phyloP scores from a whole-genome alignment of 768 basidiomycete genomes.

The Pulveroboletus sp. region DNA sequence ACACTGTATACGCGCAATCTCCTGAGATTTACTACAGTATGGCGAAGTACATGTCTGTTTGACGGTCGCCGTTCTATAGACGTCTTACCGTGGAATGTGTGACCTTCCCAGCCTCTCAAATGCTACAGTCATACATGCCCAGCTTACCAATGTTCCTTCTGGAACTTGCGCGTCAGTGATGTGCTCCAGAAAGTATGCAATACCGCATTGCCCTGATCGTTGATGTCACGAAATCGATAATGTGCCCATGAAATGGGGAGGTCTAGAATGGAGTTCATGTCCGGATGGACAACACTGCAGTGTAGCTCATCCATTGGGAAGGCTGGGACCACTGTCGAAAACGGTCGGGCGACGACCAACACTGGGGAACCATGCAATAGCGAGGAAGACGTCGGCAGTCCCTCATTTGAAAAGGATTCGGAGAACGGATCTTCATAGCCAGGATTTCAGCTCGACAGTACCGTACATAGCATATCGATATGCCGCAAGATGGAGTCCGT shows the following conservation, averaged over 20 bases:
- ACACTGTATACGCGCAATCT: neutral
- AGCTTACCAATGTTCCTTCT: neutral
- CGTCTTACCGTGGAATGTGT: neutral
- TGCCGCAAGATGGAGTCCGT: neutral
- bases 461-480: neutral
- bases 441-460: neutral
- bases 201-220: neutral
- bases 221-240: neutral
- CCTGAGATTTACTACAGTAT: slow-evolving; percentile 42
- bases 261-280: neutral
- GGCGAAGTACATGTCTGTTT: slow-evolving; percentile 81
- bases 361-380: neutral
- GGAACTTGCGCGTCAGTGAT: neutral
- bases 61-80: slow-evolving; percentile 12
- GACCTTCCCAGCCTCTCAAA: neutral
- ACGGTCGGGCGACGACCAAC: too few relatives aligned
- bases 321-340: neutral
- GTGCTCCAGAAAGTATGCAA: neutral
- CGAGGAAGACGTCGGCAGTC: neutral
- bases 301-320: neutral
- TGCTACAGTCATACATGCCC: neutral
- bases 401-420: neutral
- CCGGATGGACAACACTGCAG: neutral
- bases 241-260: neutral
- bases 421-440: neutral